Percentiles rank a stretch among this genome's conserved stretches.
Conservation (phyloP, 306 rosid species). For the Myrica gale region DNA sequence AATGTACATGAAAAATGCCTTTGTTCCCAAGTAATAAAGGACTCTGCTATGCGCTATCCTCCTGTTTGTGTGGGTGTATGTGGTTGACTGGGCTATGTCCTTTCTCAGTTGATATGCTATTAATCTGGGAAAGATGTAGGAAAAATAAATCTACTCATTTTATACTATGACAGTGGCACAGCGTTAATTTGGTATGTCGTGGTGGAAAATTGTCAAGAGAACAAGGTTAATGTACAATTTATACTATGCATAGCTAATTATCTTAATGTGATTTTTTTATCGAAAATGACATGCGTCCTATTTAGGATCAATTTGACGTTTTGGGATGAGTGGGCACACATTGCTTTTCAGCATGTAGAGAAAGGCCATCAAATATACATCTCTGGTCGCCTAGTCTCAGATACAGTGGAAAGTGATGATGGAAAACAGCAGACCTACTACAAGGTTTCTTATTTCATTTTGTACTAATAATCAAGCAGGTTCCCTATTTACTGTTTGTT, state of each 20-base stretch:
- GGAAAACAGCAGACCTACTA: conserved; percentile 82
- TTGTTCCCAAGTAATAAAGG: neutral
- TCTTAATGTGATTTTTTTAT: conserved; percentile 5
- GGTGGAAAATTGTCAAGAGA: too few species aligned
- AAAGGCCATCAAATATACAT: conserved; percentile 76
- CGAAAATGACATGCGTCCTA: conserved; percentile 5
- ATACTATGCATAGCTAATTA: too few species aligned
- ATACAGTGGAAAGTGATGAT: conserved; percentile 62
- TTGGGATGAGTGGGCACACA: conserved; percentile 85
- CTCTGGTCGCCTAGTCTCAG: conserved; percentile 70
- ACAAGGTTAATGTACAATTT: too few species aligned
- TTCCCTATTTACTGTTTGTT: neutral
- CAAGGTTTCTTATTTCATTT: conserved; percentile 53
- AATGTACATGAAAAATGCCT: too few species aligned
- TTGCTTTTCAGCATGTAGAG: conserved; percentile 73
- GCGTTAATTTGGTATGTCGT: neutral
- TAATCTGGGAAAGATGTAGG: neutral
- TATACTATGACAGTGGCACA: neutral
- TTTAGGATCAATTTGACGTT: conserved; percentile 72
- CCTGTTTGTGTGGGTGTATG: neutral
- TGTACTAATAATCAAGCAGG: neutral
- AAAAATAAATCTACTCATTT: neutral
- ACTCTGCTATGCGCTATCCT: neutral
- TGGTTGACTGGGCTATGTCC: neutral
- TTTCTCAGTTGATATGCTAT: neutral